Percentiles rank a stretch among this genome's conserved stretches.
These are phyloP conservation scores for Crithidia sp. DNA, from an alignment of 208 protist species.

Conservation along the genomic window DNA sequence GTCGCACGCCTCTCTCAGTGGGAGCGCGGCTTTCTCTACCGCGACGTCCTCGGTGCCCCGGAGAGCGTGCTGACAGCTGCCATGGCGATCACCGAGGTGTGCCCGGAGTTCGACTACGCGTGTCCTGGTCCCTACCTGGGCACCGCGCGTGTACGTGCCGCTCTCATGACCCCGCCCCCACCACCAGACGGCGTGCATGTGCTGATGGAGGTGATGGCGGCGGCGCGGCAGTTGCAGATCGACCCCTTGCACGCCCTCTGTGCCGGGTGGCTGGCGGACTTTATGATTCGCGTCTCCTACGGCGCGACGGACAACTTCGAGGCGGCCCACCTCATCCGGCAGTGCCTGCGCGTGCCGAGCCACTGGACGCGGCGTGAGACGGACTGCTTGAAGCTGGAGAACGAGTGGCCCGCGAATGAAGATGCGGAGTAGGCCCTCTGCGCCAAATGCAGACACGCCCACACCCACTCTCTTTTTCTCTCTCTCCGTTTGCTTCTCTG, in stretches of 20 bases:
- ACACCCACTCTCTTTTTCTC: neutral
- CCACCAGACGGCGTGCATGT: slow-evolving; percentile 41
- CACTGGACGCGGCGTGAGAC: slow-evolving; percentile 73
- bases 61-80: slow-evolving; percentile 29
- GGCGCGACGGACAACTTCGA: slow-evolving; percentile 66
- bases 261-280: slow-evolving; percentile 69
- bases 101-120: slow-evolving; percentile 59
- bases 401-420: slow-evolving; percentile 87
- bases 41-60: slow-evolving; percentile 50
- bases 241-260: slow-evolving; percentile 61
- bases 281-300: slow-evolving; percentile 70
- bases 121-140: slow-evolving; percentile 45
- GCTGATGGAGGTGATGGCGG: slow-evolving; percentile 47
- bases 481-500: neutral
- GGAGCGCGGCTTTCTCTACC: slow-evolving; percentile 72
- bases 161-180: slow-evolving; percentile 38
- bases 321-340: slow-evolving; percentile 71
- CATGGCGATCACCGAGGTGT: slow-evolving; percentile 34
- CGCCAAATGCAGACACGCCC: too few relatives aligned
- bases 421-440: slow-evolving; percentile 32
- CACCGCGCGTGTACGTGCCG: slow-evolving; percentile 19
- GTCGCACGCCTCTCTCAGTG: slow-evolving; percentile 54
- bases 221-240: slow-evolving; percentile 60
- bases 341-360: slow-evolving; percentile 64
- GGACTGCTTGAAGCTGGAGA: slow-evolving; percentile 82